phyloP scores from a whole-genome alignment of 495 filamentous ascomycete species.

The Articulospora tetracladia region DNA sequence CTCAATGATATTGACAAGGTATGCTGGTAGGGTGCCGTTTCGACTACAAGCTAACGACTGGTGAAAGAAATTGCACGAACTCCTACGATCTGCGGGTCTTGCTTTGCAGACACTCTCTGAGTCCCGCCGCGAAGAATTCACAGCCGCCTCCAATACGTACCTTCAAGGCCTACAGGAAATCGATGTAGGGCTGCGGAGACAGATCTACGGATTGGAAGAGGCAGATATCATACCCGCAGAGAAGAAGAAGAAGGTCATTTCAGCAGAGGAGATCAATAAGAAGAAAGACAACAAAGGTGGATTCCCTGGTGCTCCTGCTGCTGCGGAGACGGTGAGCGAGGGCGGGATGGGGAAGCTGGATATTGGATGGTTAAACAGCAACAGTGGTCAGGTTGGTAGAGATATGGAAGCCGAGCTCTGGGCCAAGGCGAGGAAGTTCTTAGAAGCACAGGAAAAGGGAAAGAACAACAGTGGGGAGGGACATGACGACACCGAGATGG shows the following conservation, averaged over 20 bases:
- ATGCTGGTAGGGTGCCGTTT: slow-evolving; percentile 5
- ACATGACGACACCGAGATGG: slow-evolving; percentile 14
- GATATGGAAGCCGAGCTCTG: slow-evolving; percentile 79
- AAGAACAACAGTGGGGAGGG: not conserved
- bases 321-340: not conserved
- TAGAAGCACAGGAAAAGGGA: slow-evolving; percentile 12
- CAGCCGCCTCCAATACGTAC: slow-evolving; percentile 57
- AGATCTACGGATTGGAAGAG: slow-evolving; percentile 77
- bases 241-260: slow-evolving; percentile 15
- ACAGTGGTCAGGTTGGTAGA: slow-evolving; percentile 69
- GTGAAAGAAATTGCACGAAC: slow-evolving; percentile 39
- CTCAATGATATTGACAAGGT: slow-evolving; percentile 74
- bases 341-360: slow-evolving; percentile 39
- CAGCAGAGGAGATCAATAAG: not conserved
- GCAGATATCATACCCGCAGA: slow-evolving; percentile 62
- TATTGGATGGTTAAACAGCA: slow-evolving; percentile 80
- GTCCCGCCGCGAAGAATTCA: slow-evolving; percentile 55
- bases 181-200: slow-evolving; percentile 67
- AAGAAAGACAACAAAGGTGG: not conserved
- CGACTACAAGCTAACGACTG: not conserved
- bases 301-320: not conserved
- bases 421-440: slow-evolving; percentile 45
- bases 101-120: slow-evolving; percentile 65
- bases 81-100: slow-evolving; percentile 64
- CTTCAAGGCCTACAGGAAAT: slow-evolving; percentile 66